These are phyloP conservation scores for Rickenella mellea DNA, from an alignment of 768 basidiomycete genomes.

Conservation along the genomic window DNA sequence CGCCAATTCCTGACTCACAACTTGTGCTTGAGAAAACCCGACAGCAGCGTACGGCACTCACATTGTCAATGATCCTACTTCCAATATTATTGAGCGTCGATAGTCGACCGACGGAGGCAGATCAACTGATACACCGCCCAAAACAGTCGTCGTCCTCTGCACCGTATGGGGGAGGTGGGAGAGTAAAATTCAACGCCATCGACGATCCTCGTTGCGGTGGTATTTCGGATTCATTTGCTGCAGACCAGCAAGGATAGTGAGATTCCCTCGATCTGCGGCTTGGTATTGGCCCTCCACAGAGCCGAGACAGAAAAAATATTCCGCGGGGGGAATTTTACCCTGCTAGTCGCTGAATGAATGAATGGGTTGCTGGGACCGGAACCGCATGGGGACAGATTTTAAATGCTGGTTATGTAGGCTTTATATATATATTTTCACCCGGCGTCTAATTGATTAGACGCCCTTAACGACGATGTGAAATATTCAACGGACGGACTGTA, in stretches of 20 bases:
- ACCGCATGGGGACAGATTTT: no score
- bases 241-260: conserved; percentile 37
- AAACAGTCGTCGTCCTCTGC: conserved; percentile 29
- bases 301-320: conserved; percentile 55
- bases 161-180: conserved; percentile 14
- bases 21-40: no score
- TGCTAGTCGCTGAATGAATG: conserved; percentile 42
- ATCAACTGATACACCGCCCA: conserved; percentile 26
- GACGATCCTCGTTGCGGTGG: conserved; percentile 6
- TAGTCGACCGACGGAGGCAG: conserved; percentile 19
- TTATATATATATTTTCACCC: no score
- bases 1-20: not conserved
- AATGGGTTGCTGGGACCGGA: not conserved
- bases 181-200: conserved; percentile 2
- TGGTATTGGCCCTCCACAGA: conserved; percentile 48
- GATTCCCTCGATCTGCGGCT: conserved; percentile 21
- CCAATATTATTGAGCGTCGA: conserved; percentile 18
- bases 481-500: no score
- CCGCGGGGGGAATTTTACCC: conserved; percentile 52
- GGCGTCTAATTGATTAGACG: no score
- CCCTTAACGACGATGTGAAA: no score
- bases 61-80: conserved; percentile 9
- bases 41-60: conserved; percentile 2
- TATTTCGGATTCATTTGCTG: conserved; percentile 29
- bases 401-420: no score